Base-by-base conservation (phyloP, 2,329 filamentous ascomycete species). In the Hypoxylon sp. region DNA sequence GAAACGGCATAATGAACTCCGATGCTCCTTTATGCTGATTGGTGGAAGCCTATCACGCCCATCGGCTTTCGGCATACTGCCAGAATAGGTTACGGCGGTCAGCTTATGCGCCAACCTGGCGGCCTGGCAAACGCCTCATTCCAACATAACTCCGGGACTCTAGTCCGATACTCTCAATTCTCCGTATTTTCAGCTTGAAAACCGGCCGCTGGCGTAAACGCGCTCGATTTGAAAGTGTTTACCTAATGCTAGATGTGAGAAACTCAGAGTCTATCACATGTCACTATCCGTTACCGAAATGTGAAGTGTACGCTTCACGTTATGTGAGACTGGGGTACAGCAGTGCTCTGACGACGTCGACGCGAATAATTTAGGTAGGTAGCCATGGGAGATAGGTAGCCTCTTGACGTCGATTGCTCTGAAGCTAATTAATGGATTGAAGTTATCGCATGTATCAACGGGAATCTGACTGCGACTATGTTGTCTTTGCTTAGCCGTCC, bases 1-100 rank as follows among this genome's bases (percentile, higher is more conserved):
- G 27, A 33, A 57, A 46, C 14, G 20, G 14, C 6, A 64, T 48
- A 25, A 66, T 44, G 51, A 75, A 72, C 22, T 72, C 74, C 72
- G 73, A 74, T 1, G 1, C 53, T 63, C 40, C 35, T 7, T 40
- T 50, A 27, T 11, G 55, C 13, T 74, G 49, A 75, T 71, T 74
- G 72, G 73, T 62, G 10, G 11, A 42, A 8, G 6, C 22, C 8
- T 2, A 11, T 2, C 1, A 11, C 2, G 11, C 2, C 1, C 7
- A n/a, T 69, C 70, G 72, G 73, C 46, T 30, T 64, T 72, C 73
- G 73, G 73, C 31, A 57, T 65, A 65, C 60, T 72, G 46, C 44
- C 67, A 8, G 3, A 68, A 59, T 5, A 2, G 44, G 69, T 14
- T 66, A 17, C 25, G 14, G 53, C 56, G 35, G 63, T 66, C 50